Evolutionary conservation across 2,329 filamentous ascomycete genomes (phyloP).

Genomic region (Penicillium occitanis): DNA sequence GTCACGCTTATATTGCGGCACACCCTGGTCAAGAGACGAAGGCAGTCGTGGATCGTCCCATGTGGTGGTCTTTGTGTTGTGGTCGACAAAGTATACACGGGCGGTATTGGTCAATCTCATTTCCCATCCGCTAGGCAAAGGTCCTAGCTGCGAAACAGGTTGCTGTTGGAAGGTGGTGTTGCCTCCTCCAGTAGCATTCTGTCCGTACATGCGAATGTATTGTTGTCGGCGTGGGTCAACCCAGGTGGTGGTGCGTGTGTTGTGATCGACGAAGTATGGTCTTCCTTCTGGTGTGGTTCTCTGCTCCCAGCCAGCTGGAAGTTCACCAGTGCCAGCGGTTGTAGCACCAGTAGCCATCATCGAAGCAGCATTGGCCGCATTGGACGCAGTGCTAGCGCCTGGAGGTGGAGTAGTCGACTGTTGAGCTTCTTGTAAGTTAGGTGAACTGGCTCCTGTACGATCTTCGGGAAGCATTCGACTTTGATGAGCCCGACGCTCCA

Average conservation of each 20-base stretch:
- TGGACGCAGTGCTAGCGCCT: conserved; percentile 38
- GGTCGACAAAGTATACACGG: conserved; percentile 96
- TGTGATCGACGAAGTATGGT: conserved; percentile 97
- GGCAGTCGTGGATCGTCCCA: conserved; percentile 97
- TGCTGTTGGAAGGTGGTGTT: conserved; percentile 93
- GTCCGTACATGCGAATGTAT: conserved; percentile 97
- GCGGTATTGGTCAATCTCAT: conserved; percentile 99
- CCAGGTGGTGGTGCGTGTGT: conserved; percentile 97
- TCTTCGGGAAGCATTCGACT: conserved; percentile 95
- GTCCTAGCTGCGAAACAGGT: conserved; percentile 93
- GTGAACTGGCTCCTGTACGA: conserved; percentile 88
- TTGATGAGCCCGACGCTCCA: conserved; percentile 90
- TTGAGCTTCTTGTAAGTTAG: conserved; percentile 63
- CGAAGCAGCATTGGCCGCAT: conserved; percentile 61
- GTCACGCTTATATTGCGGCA: conserved; percentile 98
- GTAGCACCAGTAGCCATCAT: conserved; percentile 96
- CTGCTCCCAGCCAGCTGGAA: conserved; percentile 95
- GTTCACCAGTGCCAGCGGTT: conserved; percentile 88
- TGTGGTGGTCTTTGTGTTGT: conserved; percentile 99
- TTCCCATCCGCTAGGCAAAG: conserved; percentile 96
- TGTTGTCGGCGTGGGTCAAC: conserved; percentile 96
- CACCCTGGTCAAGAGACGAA: conserved; percentile 94
- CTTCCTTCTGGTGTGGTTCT: conserved; percentile 92
- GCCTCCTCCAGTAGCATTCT: conserved; percentile 67
- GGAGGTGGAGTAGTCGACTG: conserved; percentile 47